Evolutionary conservation across 106 monocot genomes (phyloP), one percentile per base, ranked within the genome.

Genomic region (Dioscorea alata): DNA sequence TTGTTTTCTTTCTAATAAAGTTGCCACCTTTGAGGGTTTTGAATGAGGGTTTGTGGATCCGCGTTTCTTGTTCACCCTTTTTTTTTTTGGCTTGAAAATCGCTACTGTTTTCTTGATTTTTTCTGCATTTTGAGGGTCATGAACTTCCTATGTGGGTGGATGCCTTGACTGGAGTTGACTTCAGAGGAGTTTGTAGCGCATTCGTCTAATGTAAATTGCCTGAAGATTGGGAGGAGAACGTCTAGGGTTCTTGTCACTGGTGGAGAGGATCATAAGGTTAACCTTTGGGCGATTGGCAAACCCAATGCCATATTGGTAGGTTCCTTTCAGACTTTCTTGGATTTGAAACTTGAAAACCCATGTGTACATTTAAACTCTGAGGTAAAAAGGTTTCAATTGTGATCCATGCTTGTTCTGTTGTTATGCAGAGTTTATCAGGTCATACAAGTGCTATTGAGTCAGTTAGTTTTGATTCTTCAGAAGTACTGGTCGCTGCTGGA

Each of bases 131-230:
- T 42, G 42, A 42, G 42, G 42, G 42, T 10, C 42, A 10, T 42
- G 42, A 42, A 42, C 34, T 42, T 42, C 42, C 6, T 42, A 8
- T 8, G 7, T 34, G 34, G 3, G 34, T 42, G 12, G 28, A 35
- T 68, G 10, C 70, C 86, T 90, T 97, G 76, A 92, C 89, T 18
- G 21, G 8, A 17, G 34, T 76, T 68, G 33, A 54, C 64, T 67
- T 25, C 33, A 97, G 97, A 97, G 87, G 97, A 97, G 63, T 97
- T 97, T 77, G 97, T 92, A 8, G 97, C 97, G 16, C 97, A 97
- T 81, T 71, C 97, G 61, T 89, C 97, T 48, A 92, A 77, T 83
- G 97, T 97, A 34, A 97, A 97, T 69, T 97, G 97, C 72, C 78
- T 97, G 16, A 97, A 97, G 71, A 92, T 97, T 64, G 97, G 97